These are phyloP conservation scores for Phtheirospermum japonicum DNA, from an alignment of 257 asterid species.

Conservation along the genomic window DNA sequence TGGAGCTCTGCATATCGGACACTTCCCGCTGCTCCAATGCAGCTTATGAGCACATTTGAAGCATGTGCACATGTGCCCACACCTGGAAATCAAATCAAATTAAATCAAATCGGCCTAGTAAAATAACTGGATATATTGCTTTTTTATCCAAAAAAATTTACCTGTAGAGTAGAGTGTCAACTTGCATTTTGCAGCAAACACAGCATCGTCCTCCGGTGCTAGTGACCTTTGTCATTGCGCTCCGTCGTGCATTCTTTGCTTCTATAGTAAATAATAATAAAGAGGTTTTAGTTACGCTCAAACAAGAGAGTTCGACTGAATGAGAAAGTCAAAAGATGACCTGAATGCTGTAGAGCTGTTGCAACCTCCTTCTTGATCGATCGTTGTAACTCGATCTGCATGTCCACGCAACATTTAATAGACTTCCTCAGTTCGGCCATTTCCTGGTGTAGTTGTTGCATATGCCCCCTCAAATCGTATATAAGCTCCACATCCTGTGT, in stretches of 20 bases:
- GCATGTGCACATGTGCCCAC: constrained; percentile 97
- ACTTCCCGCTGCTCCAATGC: constrained; percentile 61
- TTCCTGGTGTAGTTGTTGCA: constrained; percentile 79
- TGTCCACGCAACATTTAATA: constrained; percentile 62
- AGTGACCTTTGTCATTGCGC: constrained; percentile 26
- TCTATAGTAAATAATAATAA: constrained; percentile 33
- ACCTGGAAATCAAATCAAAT: constrained; percentile 34
- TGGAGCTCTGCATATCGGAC: constrained; percentile 78
- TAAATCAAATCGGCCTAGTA: background rate
- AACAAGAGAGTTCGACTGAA: too few relatives aligned
- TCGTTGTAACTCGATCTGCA: constrained; percentile 57
- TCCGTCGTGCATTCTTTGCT: constrained; percentile 37
- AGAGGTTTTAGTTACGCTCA: too few relatives aligned
- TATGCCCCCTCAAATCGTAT: constrained; percentile 71
- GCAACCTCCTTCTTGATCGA: constrained; percentile 55
- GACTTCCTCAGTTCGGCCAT: constrained; percentile 67
- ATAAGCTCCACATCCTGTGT: constrained; percentile 80
- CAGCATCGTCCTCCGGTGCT: constrained; percentile 49
- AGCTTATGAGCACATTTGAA: constrained; percentile 73
- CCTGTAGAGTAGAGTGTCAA: constrained; percentile 82
- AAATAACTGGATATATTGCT: background rate
- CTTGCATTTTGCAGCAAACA: constrained; percentile 60
- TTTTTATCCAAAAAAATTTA: constrained; percentile 21
- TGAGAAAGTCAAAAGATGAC: constrained; percentile 28
- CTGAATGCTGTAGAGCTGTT: constrained; percentile 46